A percentile compares a stretch with the other conserved stretches of the same genome.
These are phyloP conservation scores for Ophiosphaerella herpotricha DNA, from an alignment of 2,329 filamentous ascomycete genomes.

Conservation along the genomic window DNA sequence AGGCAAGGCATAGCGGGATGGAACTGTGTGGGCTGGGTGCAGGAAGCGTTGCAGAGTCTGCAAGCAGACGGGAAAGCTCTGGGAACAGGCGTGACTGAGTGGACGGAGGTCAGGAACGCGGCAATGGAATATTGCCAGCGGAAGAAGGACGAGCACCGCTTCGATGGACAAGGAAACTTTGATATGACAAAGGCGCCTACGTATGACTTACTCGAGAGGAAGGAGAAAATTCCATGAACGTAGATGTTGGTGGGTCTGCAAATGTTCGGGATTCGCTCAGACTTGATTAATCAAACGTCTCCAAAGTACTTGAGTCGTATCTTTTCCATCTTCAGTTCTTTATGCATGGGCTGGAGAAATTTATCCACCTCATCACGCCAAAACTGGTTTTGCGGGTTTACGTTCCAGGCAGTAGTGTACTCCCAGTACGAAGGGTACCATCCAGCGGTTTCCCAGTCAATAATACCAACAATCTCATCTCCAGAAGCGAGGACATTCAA, in stretches of 20 bases:
- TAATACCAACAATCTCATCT: constrained; percentile 53
- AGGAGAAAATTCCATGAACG: constrained; percentile 5
- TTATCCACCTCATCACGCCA: constrained; percentile 28
- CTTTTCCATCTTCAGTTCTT: constrained; percentile 50
- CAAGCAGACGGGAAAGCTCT: constrained; percentile 36
- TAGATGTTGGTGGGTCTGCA: too few species aligned
- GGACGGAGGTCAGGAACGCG: constrained; percentile 37
- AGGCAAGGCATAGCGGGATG: constrained; percentile 37
- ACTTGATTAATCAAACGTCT: neutral
- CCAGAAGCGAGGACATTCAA: constrained; percentile 51
- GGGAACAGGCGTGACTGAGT: constrained; percentile 30
- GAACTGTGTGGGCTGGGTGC: constrained; percentile 53
- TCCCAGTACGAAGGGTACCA: constrained; percentile 58
- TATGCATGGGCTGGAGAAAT: constrained; percentile 27
- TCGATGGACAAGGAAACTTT: constrained; percentile 44
- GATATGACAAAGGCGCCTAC: constrained; percentile 27
- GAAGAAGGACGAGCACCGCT: constrained; percentile 49
- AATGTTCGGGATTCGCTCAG: neutral
- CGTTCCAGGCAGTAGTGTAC: constrained; percentile 48
- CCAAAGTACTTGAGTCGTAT: constrained; percentile 39
- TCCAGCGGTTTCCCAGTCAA: constrained; percentile 54
- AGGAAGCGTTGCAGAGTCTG: constrained; percentile 46
- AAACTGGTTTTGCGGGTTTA: constrained; percentile 43
- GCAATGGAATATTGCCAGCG: constrained; percentile 48
- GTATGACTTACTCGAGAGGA: constrained; percentile 38